Conservation (phyloP, 768 basidiomycete genomes). For the Xerocomus spinulosus region DNA sequence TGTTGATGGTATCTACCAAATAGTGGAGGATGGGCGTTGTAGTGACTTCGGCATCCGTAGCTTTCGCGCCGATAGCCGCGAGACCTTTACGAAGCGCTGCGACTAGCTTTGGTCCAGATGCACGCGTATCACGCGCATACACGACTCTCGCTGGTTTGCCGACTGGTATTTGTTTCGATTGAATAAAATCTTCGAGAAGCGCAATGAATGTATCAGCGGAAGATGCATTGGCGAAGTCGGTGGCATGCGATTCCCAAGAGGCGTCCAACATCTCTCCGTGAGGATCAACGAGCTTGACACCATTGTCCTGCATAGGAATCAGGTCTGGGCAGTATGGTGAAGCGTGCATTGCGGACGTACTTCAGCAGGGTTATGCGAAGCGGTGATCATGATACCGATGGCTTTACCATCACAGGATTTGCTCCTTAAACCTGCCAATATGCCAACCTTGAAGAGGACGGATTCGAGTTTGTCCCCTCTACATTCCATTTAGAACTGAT, state of each 20-base stretch:
- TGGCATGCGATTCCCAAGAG: slow-evolving; percentile 89
- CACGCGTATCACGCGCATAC: slow-evolving; percentile 91
- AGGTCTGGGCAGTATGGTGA: background rate
- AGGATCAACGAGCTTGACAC: slow-evolving; percentile 97
- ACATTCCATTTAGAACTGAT: slow-evolving; percentile 11
- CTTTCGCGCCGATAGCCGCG: slow-evolving; percentile 61
- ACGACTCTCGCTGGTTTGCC: slow-evolving; percentile 76
- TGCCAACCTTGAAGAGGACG: slow-evolving; percentile 90
- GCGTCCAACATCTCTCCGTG: slow-evolving; percentile 95
- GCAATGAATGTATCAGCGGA: slow-evolving; percentile 69
- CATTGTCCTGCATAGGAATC: slow-evolving; percentile 72
- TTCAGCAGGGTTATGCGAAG: slow-evolving; percentile 98
- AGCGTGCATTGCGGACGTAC: slow-evolving; percentile 43
- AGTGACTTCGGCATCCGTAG: slow-evolving; percentile 74
- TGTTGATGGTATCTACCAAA: slow-evolving; percentile 86
- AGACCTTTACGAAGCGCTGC: slow-evolving; percentile 80
- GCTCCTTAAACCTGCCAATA: slow-evolving; percentile 87
- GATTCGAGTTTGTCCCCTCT: slow-evolving; percentile 75
- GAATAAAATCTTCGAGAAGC: slow-evolving; percentile 59
- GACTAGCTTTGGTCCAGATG: slow-evolving; percentile 74
- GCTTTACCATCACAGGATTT: slow-evolving; percentile 87
- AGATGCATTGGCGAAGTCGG: slow-evolving; percentile 77
- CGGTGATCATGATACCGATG: slow-evolving; percentile 98
- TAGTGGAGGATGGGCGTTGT: slow-evolving; percentile 97
- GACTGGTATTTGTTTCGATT: slow-evolving; percentile 67